Evolutionary conservation across 345 rosid genomes (phyloP).

Genomic region (Brassica rapa): DNA sequence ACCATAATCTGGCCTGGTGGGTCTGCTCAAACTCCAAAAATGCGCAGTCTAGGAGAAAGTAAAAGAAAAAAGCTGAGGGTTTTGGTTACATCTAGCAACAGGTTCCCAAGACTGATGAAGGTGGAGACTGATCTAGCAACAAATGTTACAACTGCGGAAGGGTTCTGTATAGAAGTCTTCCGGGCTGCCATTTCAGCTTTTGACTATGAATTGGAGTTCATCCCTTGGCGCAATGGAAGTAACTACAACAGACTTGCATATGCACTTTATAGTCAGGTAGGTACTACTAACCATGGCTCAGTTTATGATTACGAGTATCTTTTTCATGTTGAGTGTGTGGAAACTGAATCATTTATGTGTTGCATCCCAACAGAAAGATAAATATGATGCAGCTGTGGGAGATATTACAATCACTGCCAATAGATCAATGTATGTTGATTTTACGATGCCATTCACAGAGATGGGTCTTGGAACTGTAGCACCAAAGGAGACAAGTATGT

Average conservation of each 20-base stretch:
- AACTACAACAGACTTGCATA: constrained; percentile 32
- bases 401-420: constrained; percentile 46
- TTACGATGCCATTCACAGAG: constrained; percentile 49
- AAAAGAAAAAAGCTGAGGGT: constrained; percentile 35
- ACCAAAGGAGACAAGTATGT: constrained; percentile 35
- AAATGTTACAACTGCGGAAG: neutral
- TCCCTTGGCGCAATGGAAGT: constrained; percentile 30
- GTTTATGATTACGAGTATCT: neutral
- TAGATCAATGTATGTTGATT: constrained; percentile 46
- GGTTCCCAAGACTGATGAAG: constrained; percentile 28
- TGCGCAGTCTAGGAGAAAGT: neutral
- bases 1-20: constrained; percentile 49
- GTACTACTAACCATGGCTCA: neutral
- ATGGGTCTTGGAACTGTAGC: constrained; percentile 52
- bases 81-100: constrained; percentile 40
- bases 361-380: constrained; percentile 31
- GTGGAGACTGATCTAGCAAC: constrained; percentile 28
- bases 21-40: constrained; percentile 25
- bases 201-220: constrained; percentile 31
- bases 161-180: constrained; percentile 41
- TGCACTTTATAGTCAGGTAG: constrained; percentile 28
- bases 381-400: constrained; percentile 50
- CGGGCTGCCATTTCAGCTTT: constrained; percentile 15
- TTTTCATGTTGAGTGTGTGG: neutral
- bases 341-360: constrained; percentile 5